A percentile compares a stretch with the other conserved stretches of the same genome.
Conservation (phyloP, 495 filamentous ascomycete genomes). For the Paragyromitra xinjiangensis region DNA sequence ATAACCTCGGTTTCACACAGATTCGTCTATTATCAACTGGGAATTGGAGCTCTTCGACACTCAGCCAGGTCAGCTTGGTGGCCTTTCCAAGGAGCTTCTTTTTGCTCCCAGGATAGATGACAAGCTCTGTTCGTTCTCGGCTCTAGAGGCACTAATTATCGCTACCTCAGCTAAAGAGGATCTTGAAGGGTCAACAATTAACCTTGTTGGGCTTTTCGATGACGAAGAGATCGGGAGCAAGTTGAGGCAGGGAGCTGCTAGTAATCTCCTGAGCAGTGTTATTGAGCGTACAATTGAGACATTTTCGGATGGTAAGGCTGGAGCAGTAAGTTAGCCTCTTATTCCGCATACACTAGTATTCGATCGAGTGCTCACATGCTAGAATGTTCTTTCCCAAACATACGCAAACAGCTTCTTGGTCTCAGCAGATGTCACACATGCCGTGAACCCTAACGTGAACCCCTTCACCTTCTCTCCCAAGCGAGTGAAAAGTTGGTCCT, state of each 20-base stretch:
- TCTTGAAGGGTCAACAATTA: constrained; percentile 67
- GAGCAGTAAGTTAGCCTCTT: constrained; percentile 34
- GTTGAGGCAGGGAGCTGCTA: constrained; percentile 85
- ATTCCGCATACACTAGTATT: no score
- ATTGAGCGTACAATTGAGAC: constrained; percentile 83
- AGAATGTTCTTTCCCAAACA: constrained; percentile 79
- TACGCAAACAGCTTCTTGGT: constrained; percentile 93
- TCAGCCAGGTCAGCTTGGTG: constrained; percentile 83
- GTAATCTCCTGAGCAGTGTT: constrained; percentile 74
- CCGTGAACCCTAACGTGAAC: constrained; percentile 82
- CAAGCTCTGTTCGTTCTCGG: constrained; percentile 93
- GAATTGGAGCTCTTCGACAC: constrained; percentile 96
- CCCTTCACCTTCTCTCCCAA: constrained; percentile 62
- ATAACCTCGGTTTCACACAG: constrained; percentile 48
- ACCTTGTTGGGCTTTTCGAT: constrained; percentile 90
- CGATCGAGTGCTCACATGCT: constrained; percentile 58
- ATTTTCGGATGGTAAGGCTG: constrained; percentile 62
- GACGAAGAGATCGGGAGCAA: constrained; percentile 94
- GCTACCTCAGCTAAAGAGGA: constrained; percentile 61
- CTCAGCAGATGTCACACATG: constrained; percentile 92
- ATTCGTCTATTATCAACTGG: constrained; percentile 84
- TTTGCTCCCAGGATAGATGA: constrained; percentile 96
- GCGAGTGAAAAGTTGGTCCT: constrained; percentile 57
- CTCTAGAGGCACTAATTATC: constrained; percentile 82
- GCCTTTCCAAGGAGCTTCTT: constrained; percentile 91